Base-by-base conservation (phyloP, 176 grass and related monocot species). In the Pontederia crassipes region DNA sequence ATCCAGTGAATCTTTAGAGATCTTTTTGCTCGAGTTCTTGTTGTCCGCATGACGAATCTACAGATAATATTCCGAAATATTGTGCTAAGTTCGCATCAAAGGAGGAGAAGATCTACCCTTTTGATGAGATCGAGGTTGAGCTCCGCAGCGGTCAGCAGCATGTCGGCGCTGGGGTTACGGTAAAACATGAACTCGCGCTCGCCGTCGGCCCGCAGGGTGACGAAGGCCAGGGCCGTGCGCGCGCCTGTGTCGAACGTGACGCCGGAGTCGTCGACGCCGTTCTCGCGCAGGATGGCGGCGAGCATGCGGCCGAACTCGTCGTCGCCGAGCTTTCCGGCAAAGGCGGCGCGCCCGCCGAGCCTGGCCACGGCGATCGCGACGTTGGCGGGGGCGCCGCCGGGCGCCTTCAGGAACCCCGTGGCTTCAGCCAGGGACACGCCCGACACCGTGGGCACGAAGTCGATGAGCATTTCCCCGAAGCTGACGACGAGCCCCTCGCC, bases 171-270 rank as follows among this genome's bases (percentile, higher is more conserved):
- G 63, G 94, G 94, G 78, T 98, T 98, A 50, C 94, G 79, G 70
- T 98, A 98, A 77, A 98, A 98, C 94, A 98, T 98, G 82, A 98
- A 93, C 81, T 98, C 94, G 46, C 94, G 77, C 72, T 98, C 94
- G 1, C 94, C 94, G 77, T 93, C 88, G 52, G 81, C 77, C 54
- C 88, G 85, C 0, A 97, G 88, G n/a, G 94, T 93, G 74, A 98
- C 94, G 69, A 98, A 98, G 81, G 94, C 94, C 59, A 98, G 88
- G 24, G 94, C 94, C 17, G 94, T 98, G 69, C 94, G 82, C 4
- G 94, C 94, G 16, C 84, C 84, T 0, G 82, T 45, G 70, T 98
- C 94, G 78, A 98, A 89, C 35, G 86, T 77, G 61, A 98, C 81
- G 20, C 82, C 94, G 16, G 74, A 77, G 65, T 29, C 84, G 29